Conservation (phyloP, 1,284 basidiomycete species). For the Fistulinella cinereoalba region DNA sequence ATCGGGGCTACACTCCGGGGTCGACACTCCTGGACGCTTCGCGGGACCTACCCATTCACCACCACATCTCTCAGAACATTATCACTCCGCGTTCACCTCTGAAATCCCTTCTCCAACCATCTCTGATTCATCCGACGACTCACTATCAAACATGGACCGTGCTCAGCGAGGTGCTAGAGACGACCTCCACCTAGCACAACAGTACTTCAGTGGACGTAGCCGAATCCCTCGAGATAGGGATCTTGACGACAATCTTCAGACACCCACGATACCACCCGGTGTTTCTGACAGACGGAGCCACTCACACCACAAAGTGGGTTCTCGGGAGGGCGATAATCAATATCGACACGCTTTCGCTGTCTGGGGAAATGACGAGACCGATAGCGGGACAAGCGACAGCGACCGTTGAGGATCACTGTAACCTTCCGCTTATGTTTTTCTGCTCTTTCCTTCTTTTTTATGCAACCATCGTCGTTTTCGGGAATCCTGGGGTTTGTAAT, state of each 20-base stretch:
- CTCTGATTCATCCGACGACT: conserved; percentile 36
- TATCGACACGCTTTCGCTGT: conserved; percentile 70
- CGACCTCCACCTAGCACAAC: conserved; percentile 47
- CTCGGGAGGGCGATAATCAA: conserved; percentile 39
- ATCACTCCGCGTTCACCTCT: conserved; percentile 11
- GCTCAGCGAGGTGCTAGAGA: conserved; percentile 51
- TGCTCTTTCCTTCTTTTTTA: conserved; percentile 1
- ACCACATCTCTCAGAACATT: conserved; percentile 32
- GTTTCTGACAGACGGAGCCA: conserved; percentile 35
- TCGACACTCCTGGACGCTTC: conserved; percentile 77
- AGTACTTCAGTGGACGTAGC: conserved; percentile 46
- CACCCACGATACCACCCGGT: conserved; percentile 55
- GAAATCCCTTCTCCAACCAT: conserved; percentile 43
- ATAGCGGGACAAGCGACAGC: conserved; percentile 75
- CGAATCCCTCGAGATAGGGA: conserved; percentile 55
- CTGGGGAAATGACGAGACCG: conserved; percentile 85
- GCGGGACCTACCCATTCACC: conserved; percentile 62
- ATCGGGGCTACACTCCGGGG: conserved; percentile 52
- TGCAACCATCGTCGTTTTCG: background rate
- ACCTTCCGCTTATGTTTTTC: background rate
- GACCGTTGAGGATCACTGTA: conserved; percentile 35
- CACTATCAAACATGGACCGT: conserved; percentile 25
- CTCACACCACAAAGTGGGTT: conserved; percentile 37
- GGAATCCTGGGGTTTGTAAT: background rate
- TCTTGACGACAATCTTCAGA: conserved; percentile 51